These are phyloP conservation scores for Oropetium thomaeum DNA, from an alignment of 176 grass and related monocot genomes.

Conservation along the genomic window DNA sequence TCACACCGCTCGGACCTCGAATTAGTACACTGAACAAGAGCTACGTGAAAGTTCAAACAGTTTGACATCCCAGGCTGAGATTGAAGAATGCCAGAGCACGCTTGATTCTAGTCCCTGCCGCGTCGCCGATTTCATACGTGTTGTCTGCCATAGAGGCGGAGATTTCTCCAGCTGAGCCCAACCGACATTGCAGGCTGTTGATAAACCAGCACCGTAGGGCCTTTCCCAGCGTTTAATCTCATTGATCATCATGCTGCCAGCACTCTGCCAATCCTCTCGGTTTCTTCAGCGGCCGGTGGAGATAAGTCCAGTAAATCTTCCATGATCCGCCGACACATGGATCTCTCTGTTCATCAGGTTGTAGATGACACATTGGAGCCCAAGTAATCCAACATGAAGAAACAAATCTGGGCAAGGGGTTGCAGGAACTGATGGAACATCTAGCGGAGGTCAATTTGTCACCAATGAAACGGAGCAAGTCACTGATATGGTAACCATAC, in stretches of 20 bases:
- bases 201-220: no score
- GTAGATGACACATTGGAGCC: background rate
- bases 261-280: background rate
- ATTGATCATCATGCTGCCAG: background rate
- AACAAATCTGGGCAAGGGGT: background rate
- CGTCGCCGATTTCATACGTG: background rate
- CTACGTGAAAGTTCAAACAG: background rate
- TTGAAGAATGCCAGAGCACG: background rate
- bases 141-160: no score
- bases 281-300: background rate
- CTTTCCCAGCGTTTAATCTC: background rate
- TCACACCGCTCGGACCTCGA: conserved; percentile 15
- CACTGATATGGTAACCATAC: background rate
- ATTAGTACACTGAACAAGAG: background rate
- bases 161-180: no score
- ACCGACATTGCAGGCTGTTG: background rate
- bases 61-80: background rate
- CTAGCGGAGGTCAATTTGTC: background rate
- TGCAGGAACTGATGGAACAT: background rate
- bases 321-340: background rate
- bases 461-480: background rate
- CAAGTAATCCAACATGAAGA: background rate
- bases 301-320: background rate
- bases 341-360: background rate
- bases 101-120: background rate